Conservation (phyloP, 192 early-diverging fungal genomes). For the Backusella mclennaniae region DNA sequence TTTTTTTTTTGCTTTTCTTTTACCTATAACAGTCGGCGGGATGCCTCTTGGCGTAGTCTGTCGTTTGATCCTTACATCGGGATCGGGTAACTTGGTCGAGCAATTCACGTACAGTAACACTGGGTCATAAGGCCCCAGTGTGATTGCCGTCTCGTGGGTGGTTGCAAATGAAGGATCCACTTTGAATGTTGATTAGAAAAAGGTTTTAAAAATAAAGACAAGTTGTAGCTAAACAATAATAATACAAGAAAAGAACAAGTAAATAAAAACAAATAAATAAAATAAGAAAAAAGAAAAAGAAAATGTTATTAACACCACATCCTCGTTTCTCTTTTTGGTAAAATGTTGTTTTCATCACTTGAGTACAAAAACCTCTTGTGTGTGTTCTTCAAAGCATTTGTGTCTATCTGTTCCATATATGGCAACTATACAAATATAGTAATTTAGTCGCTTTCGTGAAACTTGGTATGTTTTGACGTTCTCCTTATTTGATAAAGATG, state of each 20-base stretch:
- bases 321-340: background rate
- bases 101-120: background rate
- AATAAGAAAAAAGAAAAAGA: background rate
- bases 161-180: background rate
- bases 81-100: background rate
- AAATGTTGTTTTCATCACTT: constrained; percentile 5
- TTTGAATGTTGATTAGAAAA: background rate
- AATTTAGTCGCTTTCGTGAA: background rate
- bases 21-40: constrained; percentile 6
- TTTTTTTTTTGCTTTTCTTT: background rate
- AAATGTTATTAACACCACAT: background rate
- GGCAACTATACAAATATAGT: background rate
- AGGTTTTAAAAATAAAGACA: background rate
- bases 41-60: background rate
- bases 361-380: background rate
- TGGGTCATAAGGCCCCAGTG: background rate
- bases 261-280: background rate
- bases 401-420: background rate
- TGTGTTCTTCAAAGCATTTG: background rate
- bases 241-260: background rate
- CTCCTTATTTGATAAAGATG: background rate
- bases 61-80: background rate
- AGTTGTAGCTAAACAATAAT: background rate
- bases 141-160: background rate
- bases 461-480: background rate